Base-by-base conservation (phyloP, 805 yeast species). In the Lipomyces sp. region DNA sequence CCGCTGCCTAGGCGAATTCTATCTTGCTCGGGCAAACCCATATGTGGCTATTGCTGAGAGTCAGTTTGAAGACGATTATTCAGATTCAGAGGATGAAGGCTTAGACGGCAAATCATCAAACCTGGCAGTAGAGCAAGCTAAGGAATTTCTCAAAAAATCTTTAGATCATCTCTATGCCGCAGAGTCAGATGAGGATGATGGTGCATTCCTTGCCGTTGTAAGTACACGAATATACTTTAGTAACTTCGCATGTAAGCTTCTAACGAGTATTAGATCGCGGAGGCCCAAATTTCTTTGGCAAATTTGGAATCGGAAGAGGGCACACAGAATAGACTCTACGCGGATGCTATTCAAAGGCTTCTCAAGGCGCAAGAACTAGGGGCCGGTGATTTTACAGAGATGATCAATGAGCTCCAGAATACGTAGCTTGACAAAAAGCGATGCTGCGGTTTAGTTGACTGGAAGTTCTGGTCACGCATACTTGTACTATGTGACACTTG, bases 251-350 rank as follows among this genome's bases (percentile, higher is more conserved):
- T 33, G 33, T 3, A 53, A 55, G 55, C 34, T 24, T 24, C 24
- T 24, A 55, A 33, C 11, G 35, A 29, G 13, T 39, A 5, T 24
- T 85, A 86, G 73, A 83, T 90, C 57, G 97, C 97, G 0, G 98
- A 94, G 77, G 93, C 96, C 0, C 81, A 86, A 73, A 90, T 94
- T 45, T 85, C 89, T 15, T 79, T 90, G 71, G 97, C 93, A 15
- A 93, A 92, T 72, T 75, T 92, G 60, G 81, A 83, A 67, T 90
- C 87, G 7, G 79, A 85, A 33, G 92, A 88, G 34, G 82, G 88
- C 60, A 89, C 87, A 54, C 97, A 92, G 78, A 90, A 88, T 66
- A 73, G 80, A 4, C 79, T 84, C 60, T 93, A 93, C 76, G 76
- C 77, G 18, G 81, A 83, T 64, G 98, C 98, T 0, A 93, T 91